Conservation (phyloP, 371 early-diverging fungal genomes). For the Mucor irregularis region DNA sequence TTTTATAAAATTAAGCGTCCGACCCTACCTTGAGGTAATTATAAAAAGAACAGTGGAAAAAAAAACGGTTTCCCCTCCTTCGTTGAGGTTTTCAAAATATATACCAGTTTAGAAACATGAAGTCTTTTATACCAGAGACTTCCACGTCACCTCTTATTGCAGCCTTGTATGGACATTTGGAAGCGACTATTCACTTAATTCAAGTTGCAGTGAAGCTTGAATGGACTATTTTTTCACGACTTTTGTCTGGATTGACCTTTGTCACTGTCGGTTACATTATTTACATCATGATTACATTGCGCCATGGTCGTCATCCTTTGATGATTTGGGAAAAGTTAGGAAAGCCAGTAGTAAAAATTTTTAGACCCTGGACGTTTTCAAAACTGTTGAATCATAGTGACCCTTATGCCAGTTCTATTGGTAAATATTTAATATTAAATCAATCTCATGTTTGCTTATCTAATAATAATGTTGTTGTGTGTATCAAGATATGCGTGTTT, state of each 20-base stretch:
- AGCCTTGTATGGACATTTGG: constrained; percentile 39
- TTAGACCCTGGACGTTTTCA: constrained; percentile 47
- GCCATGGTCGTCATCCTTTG: constrained; percentile 43
- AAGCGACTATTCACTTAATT: constrained; percentile 38
- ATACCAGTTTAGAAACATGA: no score
- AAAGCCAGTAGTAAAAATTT: constrained; percentile 46
- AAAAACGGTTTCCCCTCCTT: no score
- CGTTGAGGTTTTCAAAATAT: no score
- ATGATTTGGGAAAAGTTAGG: constrained; percentile 49
- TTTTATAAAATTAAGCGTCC: no score
- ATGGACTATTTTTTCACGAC: constrained; percentile 51
- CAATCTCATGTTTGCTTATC: background rate
- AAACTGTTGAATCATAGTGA: constrained; percentile 34
- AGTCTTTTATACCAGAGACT: no score
- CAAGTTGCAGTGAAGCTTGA: constrained; percentile 42
- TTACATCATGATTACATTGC: constrained; percentile 40
- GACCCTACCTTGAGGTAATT: no score
- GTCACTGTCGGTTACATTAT: constrained; percentile 34
- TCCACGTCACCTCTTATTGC: constrained; percentile 20
- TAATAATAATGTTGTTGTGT: no score
- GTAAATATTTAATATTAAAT: constrained; percentile 20
- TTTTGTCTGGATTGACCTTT: constrained; percentile 32
- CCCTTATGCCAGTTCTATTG: constrained; percentile 48
- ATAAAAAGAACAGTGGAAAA: no score
- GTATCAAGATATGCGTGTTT: constrained; percentile 42